A percentile compares a stretch with the other conserved stretches of the same genome.
Conservation (phyloP, 1,139 yeast species). For the Pichia terricola region DNA sequence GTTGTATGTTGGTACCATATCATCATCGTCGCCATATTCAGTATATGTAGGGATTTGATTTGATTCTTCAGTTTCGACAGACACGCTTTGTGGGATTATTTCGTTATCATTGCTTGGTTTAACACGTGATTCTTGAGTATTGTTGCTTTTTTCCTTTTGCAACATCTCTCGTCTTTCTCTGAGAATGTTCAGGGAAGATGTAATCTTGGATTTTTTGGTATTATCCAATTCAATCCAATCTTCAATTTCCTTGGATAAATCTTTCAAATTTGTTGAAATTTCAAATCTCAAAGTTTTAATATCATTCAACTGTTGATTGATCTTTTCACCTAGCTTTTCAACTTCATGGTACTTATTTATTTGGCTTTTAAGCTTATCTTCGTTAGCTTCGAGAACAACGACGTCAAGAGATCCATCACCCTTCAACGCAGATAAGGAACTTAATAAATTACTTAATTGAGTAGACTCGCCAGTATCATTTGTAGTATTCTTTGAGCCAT, state of each 20-base stretch:
- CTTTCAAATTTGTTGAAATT: conserved; percentile 34
- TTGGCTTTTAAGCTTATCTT: neutral
- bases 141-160: too few species aligned
- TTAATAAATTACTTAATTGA: conserved; percentile 6
- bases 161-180: conserved; percentile 11
- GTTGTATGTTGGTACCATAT: conserved; percentile 23
- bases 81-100: too few species aligned
- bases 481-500: neutral
- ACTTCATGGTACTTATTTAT: conserved; percentile 1
- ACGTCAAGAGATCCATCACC: neutral
- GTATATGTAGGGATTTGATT: neutral
- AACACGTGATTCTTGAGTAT: too few species aligned
- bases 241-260: conserved; percentile 32
- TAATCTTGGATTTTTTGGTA: conserved; percentile 33
- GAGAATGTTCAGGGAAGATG: conserved; percentile 16
- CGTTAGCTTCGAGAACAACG: neutral
- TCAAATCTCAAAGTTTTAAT: conserved; percentile 28
- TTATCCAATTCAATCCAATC: conserved; percentile 40
- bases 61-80: too few species aligned
- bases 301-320: conserved; percentile 21
- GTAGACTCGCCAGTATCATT: neutral
- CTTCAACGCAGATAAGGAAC: conserved; percentile 7
- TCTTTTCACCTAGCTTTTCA: conserved; percentile 3
- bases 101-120: too few species aligned
- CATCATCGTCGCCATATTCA: conserved; percentile 27